phyloP scores from a whole-genome alignment of 139 green algal genomes.

The Desmodesmus armatus region DNA sequence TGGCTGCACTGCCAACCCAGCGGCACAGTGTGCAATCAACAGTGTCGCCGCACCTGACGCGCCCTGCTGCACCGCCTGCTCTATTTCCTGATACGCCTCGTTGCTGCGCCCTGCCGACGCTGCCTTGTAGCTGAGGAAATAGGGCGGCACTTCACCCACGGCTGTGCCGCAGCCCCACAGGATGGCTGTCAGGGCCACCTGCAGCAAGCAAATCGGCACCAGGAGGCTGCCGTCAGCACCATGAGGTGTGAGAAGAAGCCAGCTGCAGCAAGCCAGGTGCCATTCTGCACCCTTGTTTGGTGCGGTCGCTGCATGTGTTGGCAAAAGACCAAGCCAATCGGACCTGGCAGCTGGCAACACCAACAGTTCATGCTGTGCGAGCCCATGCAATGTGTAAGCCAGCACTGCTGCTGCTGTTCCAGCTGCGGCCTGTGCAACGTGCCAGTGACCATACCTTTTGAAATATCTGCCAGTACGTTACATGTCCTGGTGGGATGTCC shows the following conservation, averaged over 20 bases:
- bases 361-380: not conserved
- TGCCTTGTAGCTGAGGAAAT: conserved; percentile 87
- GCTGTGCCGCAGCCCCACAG: conserved; percentile 93
- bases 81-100: conserved; percentile 7
- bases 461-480: conserved; percentile 70
- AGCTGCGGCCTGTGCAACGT: too few species aligned
- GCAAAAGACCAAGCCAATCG: too few species aligned
- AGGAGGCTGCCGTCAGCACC: not conserved
- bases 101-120: conserved; percentile 68
- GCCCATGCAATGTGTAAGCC: not conserved
- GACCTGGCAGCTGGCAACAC: too few species aligned
- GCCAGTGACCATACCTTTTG: conserved; percentile 64
- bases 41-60: not conserved
- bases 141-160: conserved; percentile 92
- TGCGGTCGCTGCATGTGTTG: too few species aligned
- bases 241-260: not conserved
- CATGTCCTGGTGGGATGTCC: conserved; percentile 22
- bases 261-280: not conserved
- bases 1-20: not conserved
- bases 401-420: not conserved
- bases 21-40: not conserved
- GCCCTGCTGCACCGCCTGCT: conserved; percentile 20
- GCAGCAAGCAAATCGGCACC: conserved; percentile 12
- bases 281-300: not conserved
- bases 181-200: conserved; percentile 76